Percentiles rank a stretch among this genome's conserved stretches.
phyloP scores from a whole-genome alignment of 2,329 filamentous ascomycete species.

The Mycocentrospora acerina region DNA sequence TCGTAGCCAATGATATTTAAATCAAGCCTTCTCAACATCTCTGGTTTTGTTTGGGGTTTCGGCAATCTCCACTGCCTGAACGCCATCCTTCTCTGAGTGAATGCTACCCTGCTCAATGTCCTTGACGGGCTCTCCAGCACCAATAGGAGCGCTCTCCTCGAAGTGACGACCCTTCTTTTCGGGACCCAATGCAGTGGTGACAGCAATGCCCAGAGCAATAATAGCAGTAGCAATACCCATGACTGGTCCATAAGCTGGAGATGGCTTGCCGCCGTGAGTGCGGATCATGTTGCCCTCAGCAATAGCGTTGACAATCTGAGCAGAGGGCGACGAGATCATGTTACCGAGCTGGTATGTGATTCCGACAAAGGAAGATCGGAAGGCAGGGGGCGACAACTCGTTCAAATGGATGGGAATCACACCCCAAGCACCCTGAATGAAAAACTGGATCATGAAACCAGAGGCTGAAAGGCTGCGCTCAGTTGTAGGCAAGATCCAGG shows the following conservation, averaged over 20 bases:
- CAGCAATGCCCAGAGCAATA: slow-evolving; percentile 67
- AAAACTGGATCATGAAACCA: slow-evolving; percentile 68
- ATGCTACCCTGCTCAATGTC: slow-evolving; percentile 35
- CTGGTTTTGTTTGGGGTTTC: slow-evolving; percentile 8
- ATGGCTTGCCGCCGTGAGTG: slow-evolving; percentile 55
- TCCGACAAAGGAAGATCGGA: slow-evolving; percentile 70
- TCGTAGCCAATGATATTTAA: no score
- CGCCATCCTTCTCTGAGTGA: slow-evolving; percentile 31
- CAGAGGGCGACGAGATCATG: slow-evolving; percentile 70
- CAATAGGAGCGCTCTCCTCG: slow-evolving; percentile 59
- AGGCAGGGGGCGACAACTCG: slow-evolving; percentile 69
- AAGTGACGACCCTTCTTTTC: slow-evolving; percentile 74
- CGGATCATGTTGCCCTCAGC: slow-evolving; percentile 58
- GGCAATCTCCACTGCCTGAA: slow-evolving; percentile 19
- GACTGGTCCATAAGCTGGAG: slow-evolving; percentile 70
- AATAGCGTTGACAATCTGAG: slow-evolving; percentile 76
- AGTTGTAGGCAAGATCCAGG: slow-evolving; percentile 67
- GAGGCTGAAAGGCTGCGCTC: slow-evolving; percentile 62
- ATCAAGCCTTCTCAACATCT: slow-evolving; percentile 8
- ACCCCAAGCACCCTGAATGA: slow-evolving; percentile 48
- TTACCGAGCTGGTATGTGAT: slow-evolving; percentile 75
- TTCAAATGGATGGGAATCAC: slow-evolving; percentile 67
- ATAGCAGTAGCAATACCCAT: slow-evolving; percentile 79
- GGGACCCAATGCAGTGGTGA: slow-evolving; percentile 69
- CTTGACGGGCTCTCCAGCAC: slow-evolving; percentile 35